Percentiles rank a stretch among this genome's conserved stretches.
phyloP scores from a whole-genome alignment of 192 early-diverging fungal genomes.

The Backusella circina region DNA sequence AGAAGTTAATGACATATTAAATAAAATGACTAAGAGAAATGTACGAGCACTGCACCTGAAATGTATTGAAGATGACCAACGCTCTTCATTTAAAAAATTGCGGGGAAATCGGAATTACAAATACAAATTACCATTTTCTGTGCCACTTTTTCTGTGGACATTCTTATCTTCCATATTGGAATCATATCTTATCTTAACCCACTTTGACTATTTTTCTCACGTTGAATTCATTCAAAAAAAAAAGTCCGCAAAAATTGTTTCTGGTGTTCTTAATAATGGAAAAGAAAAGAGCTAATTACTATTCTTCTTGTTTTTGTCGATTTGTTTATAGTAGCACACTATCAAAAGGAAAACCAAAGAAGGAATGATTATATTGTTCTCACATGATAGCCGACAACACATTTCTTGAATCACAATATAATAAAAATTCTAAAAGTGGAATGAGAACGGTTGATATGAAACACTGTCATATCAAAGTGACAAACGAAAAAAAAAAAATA shows the following conservation, averaged over 20 bases:
- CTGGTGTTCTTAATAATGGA: not conserved
- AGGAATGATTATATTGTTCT: not conserved
- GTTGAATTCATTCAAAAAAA: not conserved
- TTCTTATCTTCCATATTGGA: not conserved
- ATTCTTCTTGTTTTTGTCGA: not conserved
- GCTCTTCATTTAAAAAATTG: not conserved
- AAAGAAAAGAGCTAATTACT: too few relatives aligned
- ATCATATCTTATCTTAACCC: not conserved
- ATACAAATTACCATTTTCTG: not conserved
- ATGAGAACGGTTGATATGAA: not conserved
- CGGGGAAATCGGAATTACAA: slow-evolving; percentile 3
- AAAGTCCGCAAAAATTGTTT: not conserved
- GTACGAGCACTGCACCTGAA: not conserved
- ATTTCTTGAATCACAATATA: too few relatives aligned
- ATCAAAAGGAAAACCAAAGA: not conserved
- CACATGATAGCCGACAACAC: not conserved
- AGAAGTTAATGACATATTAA: not conserved
- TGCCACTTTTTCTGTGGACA: not conserved
- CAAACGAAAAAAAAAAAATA: not conserved
- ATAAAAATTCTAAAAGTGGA: too few relatives aligned
- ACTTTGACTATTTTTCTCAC: not conserved
- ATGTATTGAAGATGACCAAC: slow-evolving; percentile 1
- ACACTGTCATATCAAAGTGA: not conserved
- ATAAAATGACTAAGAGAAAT: not conserved
- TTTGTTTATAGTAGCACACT: not conserved